These are phyloP conservation scores for Piper longum DNA, from an alignment of 164 flowering plant genomes.

Conservation along the genomic window DNA sequence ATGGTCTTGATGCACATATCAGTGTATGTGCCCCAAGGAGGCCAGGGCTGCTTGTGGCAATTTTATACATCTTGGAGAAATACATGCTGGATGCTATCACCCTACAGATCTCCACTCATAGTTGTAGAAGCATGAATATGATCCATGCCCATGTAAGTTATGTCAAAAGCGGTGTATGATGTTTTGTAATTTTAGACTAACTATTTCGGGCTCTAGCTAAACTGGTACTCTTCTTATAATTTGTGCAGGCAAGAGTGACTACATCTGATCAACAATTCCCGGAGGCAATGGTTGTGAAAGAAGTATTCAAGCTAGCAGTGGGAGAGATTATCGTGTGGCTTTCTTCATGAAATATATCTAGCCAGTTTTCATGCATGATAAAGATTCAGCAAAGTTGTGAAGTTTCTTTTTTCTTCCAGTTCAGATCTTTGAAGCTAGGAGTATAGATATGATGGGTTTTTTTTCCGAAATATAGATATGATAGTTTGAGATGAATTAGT, in stretches of 20 bases:
- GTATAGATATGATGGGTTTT: no score
- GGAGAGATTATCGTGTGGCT: slow-evolving; percentile 49
- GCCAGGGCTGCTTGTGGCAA: slow-evolving; percentile 35
- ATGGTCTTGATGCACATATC: slow-evolving; percentile 59
- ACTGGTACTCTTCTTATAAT: background rate
- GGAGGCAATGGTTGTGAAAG: slow-evolving; percentile 33
- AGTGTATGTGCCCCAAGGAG: slow-evolving; percentile 43
- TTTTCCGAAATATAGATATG: no score
- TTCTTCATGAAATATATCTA: slow-evolving; percentile 16
- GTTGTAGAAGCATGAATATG: slow-evolving; percentile 39
- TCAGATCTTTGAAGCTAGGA: no score
- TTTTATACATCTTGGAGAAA: slow-evolving; percentile 52
- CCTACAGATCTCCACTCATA: slow-evolving; percentile 48
- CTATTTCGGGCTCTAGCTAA: background rate
- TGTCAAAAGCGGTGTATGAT: no score
- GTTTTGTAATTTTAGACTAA: background rate
- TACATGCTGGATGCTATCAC: slow-evolving; percentile 44
- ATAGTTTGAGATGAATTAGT: no score
- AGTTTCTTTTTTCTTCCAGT: no score
- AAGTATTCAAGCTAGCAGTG: slow-evolving; percentile 51
- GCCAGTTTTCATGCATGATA: no score
- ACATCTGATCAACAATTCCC: slow-evolving; percentile 19
- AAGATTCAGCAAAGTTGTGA: no score
- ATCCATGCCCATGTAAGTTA: slow-evolving; percentile 69
- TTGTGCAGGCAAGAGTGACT: slow-evolving; percentile 15